Base-by-base conservation (phyloP, 768 basidiomycete species). In the Agaricus subrufescens region DNA sequence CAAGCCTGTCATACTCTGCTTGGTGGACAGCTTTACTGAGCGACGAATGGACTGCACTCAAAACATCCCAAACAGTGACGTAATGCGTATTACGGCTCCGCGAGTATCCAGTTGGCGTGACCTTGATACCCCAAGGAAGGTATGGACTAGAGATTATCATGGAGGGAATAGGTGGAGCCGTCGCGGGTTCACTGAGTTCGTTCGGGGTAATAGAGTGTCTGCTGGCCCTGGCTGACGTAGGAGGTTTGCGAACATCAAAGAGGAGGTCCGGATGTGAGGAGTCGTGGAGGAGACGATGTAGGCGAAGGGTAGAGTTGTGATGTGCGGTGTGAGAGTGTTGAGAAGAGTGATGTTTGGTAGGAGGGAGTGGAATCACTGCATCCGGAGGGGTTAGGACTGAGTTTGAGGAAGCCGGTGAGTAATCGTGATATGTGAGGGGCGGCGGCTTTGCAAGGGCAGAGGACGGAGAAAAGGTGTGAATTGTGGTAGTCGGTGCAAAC, bases 31-130 rank as follows among this genome's bases (percentile, higher is more conserved):
- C 19, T 23, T 30, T 50, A 23, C 55, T 34, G 29, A 56, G 26
- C 40, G 48, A 9, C 23, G 23, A 43, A 25, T 56, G 43, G 11
- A 56, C 38, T n/a, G 55, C 49, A 9, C 50, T 50, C 30, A 56
- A 15, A 25, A 56, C 48, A 45, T 56, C 55, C 55, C 48, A 50
- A 5, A 56, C 55, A 8, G 55, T 56, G 12, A 56, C 48, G 31
- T 45, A 56, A 37, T 44, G 42, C 55, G 27, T 46, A 30, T 43
- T 15, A 23, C 42, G 19, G 9, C 55, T 56, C 23, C 49, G 37
- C 19, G 55, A 56, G 14, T 50, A 56, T 1, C 55, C 55, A 45
- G 19, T 56, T 27, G 48, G 42, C 11, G 40, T 46, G 4, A 56
- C 55, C 1, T 44, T 48, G 10, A 56, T 50, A 23, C 30, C 45